Percentiles rank a stretch among this genome's conserved stretches.
Evolutionary conservation across 2,329 filamentous ascomycete species (phyloP).

Genomic region (Penicillium sclerotiorum): DNA sequence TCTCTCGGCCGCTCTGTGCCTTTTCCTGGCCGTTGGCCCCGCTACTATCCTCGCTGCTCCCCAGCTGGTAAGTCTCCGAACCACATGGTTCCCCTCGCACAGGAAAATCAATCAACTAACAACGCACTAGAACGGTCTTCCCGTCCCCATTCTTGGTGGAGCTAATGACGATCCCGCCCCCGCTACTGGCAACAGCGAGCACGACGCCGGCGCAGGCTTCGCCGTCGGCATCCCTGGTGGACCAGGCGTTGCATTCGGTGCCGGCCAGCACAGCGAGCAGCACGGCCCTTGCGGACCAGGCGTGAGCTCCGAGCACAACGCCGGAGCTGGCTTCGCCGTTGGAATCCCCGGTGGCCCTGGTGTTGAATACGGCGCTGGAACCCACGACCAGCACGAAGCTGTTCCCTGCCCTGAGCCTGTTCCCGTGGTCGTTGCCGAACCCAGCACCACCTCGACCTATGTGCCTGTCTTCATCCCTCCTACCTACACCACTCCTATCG

Average conservation of each 20-base stretch:
- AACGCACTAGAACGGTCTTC: constrained; percentile 11
- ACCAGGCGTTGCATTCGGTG: constrained; percentile 24
- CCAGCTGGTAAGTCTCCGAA: constrained; percentile 22
- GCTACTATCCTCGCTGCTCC: constrained; percentile 33
- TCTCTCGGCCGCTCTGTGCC: constrained; percentile 33
- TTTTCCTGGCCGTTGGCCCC: constrained; percentile 32
- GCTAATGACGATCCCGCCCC: too few relatives aligned
- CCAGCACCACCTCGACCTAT: constrained; percentile 20
- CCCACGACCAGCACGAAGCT: constrained; percentile 10
- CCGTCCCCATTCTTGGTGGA: constrained; percentile 5
- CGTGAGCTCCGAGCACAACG: constrained; percentile 10
- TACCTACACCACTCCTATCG: constrained; percentile 24
- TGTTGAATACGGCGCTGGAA: constrained; percentile 14
- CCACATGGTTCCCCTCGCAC: constrained; percentile 5
- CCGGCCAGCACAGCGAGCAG: constrained; percentile 19
- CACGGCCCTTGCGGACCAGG: constrained; percentile 21
- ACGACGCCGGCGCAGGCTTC: constrained; percentile 20
- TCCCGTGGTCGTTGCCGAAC: constrained; percentile 3
- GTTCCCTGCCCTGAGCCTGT: constrained; percentile 3
- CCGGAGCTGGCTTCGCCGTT: constrained; percentile 18
- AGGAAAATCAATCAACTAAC: constrained; percentile 3
- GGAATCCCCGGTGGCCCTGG: constrained; percentile 21
- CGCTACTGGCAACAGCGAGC: constrained; percentile 20
- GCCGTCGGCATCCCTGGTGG: constrained; percentile 30
- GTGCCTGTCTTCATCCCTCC: constrained; percentile 15